These are phyloP conservation scores for Sclerotinia sclerotiorum DNA, from an alignment of 2,329 filamentous ascomycete genomes.

Conservation along the genomic window DNA sequence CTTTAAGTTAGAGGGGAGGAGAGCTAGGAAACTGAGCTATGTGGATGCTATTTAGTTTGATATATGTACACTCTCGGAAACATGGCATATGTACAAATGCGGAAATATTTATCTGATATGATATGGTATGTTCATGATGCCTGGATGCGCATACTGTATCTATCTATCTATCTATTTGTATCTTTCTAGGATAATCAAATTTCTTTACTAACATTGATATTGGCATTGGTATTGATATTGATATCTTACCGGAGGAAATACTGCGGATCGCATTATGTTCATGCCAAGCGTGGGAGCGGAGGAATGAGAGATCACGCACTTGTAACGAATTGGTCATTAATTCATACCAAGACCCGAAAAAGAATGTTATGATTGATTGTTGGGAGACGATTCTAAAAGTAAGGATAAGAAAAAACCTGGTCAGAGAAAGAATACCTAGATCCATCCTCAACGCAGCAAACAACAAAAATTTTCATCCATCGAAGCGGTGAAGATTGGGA, in stretches of 20 bases:
- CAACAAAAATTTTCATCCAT: neutral
- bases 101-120: neutral
- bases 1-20: no score
- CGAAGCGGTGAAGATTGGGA: conserved; percentile 17
- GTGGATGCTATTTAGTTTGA: neutral
- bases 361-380: neutral
- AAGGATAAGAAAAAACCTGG: neutral
- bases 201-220: neutral
- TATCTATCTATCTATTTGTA: neutral
- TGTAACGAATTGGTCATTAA: neutral
- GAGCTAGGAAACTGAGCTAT: neutral
- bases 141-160: neutral
- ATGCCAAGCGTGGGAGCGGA: neutral
- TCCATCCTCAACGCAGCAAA: no score
- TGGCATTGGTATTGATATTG: neutral
- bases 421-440: no score
- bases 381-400: neutral
- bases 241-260: neutral
- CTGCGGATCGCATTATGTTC: neutral
- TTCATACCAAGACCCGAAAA: neutral
- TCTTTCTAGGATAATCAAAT: neutral
- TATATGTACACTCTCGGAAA: neutral
- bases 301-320: neutral
- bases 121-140: no score
- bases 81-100: neutral